Base-by-base conservation (phyloP, 768 basidiomycete species). In the Auriscalpium microsporum region DNA sequence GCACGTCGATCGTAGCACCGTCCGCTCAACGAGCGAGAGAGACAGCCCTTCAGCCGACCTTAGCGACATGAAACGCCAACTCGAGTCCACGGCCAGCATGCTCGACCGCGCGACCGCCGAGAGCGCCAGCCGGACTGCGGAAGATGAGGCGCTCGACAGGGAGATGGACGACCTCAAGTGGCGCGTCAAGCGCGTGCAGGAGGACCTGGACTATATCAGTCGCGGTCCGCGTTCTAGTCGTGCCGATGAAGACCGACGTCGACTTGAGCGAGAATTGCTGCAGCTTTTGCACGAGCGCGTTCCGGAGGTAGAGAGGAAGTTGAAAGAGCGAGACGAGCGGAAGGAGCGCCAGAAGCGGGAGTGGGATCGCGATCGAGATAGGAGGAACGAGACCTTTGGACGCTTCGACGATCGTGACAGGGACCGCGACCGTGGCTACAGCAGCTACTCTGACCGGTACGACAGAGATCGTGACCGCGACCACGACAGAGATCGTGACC, bases 131-230 rank as follows among this genome's bases (percentile, higher is more conserved):
- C 73, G 80, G 45, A 83, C 86, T 0, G 81, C 75, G 2, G 94
- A 95, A 57, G 94, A 97, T 63, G 94, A 96, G 54, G 87, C 78
- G 50, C 75, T 99, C n/a, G 90, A 94, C 53, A 79, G 86, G 46
- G 96, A 98, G 70, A 78, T 96, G 72, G 81, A 86, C 8, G 90
- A 94, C 60, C 73, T 99, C 48, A 82, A 81, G 45, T 91, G 90
- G 64, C 81, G 87, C 33, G 91, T 96, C 47, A 82, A 83, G 65
- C 76, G 94, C 19, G 79, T 99, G 4, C 86, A 90, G 65, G 92
- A 96, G 50, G 95, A 98, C 68, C 73, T 99, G 34, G 93, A 96
- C 44, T 90, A 94, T 60, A 83, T 85, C 52, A 81, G 83, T 2
- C 81, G 86, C 8, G 88, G 91, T 0, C 82, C 91, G 1, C 78